Base-by-base conservation (phyloP, 2,329 filamentous ascomycete species). In the Phaeosphaeriaceae sp. region DNA sequence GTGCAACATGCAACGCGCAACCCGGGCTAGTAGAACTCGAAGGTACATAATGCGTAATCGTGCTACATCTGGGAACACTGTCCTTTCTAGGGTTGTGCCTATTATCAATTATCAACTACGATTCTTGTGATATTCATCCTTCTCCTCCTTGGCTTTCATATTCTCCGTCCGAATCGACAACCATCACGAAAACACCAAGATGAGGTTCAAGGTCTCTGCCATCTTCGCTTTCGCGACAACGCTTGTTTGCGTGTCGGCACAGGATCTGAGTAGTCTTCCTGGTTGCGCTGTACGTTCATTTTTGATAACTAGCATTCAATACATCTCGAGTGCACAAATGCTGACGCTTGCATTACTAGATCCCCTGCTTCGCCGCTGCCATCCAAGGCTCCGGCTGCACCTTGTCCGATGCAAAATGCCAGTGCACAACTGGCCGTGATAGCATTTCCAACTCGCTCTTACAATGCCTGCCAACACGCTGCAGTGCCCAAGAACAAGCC, bases 401-500 rank as follows among this genome's bases (percentile, higher is more conserved):
- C 12, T 50, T 76, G 48, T 74, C 69, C 36, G 80, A 85, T 67
- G 63, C 72, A 35, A 68, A 63, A 42, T 85, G 82, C 75, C 79
- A 81, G 61, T 84, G 82, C 74, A 80, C 73, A 3, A 74, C 69
- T 7, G 74, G 73, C 32, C 61, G 61, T 13, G 50, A 66, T 17
- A 61, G 56, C 28, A 74, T 79, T 56, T 61, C 61, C 23, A 54
- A 64, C 12, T 59, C 70, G 45, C 81, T 74, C 76, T 63, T 70
- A 3, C 52, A 55, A 2, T 80, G 77, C 57, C 58, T 77, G 15
- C 71, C 72, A 26, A 47, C 50, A 26, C 59, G 59, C 35, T 79
- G 77, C 70, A 65, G 63, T 4, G 52, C 66, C 6, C 54, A 58
- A 1, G 76, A 79, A 5, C 54, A 73, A 39, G 62, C 69, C 23